phyloP scores from a whole-genome alignment of 148 eudicot genomes.

The Mesembryanthemum crystallinum region DNA sequence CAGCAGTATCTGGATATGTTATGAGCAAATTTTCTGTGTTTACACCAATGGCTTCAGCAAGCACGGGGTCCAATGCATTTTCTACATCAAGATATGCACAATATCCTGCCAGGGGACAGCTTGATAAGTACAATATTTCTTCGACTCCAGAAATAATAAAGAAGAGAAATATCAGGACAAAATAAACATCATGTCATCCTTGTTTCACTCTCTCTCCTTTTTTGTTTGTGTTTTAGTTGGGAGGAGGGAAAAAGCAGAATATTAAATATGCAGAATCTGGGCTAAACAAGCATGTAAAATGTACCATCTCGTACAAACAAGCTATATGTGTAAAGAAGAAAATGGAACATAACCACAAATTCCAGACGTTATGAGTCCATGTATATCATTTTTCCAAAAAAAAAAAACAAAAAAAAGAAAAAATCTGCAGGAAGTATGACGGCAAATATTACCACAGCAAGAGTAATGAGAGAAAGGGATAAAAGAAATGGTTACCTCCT shows the following conservation, averaged over 20 bases:
- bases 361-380: not conserved
- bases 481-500: conserved; percentile 58
- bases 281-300: not conserved
- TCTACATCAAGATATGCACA: conserved; percentile 97
- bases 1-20: conserved; percentile 91
- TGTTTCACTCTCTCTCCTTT: not conserved
- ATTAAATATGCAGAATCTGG: not conserved
- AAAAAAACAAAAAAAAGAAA: too few relatives aligned
- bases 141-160: not conserved
- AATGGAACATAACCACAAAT: not conserved
- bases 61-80: conserved; percentile 78
- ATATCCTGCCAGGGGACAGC: conserved; percentile 52
- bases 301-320: not conserved
- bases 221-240: not conserved
- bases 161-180: not conserved
- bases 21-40: conserved; percentile 72
- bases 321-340: not conserved
- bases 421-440: too few relatives aligned
- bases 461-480: not conserved
- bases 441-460: not conserved
- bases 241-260: not conserved
- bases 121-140: not conserved
- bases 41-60: conserved; percentile 83
- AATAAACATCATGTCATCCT: not conserved
- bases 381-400: not conserved